Percentiles rank a stretch among this genome's conserved stretches.
Evolutionary conservation across 441 rosid genomes (phyloP).

Genomic region (Croton laevigatus): DNA sequence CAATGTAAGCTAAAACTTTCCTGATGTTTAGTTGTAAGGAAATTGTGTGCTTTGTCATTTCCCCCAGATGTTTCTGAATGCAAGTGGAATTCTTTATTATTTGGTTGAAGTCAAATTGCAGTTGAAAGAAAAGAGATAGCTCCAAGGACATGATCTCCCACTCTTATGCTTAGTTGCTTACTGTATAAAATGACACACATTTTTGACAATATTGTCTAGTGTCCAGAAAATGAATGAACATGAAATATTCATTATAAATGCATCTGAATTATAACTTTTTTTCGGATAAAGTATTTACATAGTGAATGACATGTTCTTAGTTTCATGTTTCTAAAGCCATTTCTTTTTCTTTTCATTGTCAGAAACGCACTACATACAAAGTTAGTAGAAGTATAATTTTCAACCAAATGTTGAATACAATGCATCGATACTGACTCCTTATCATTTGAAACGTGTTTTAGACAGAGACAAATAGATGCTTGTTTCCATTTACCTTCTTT

Average conservation of each 20-base stretch:
- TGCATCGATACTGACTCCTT: not conserved
- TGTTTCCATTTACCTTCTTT: slow-evolving; percentile 5
- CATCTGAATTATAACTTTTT: too few species aligned
- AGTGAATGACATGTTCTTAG: not conserved
- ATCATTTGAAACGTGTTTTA: not conserved
- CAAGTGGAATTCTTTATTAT: not conserved
- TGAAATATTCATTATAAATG: not conserved
- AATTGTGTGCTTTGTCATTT: too few species aligned
- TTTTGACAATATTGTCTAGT: not conserved
- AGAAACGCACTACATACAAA: slow-evolving; percentile 21
- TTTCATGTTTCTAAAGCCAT: not conserved
- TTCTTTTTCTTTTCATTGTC: slow-evolving; percentile 14
- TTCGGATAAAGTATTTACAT: not conserved
- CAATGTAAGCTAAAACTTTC: not conserved
- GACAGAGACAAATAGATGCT: not conserved
- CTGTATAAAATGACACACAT: not conserved
- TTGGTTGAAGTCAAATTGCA: not conserved
- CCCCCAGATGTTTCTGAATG: too few species aligned
- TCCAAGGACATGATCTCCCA: not conserved
- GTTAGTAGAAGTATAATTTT: not conserved
- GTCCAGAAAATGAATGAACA: not conserved
- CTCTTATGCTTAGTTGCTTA: not conserved
- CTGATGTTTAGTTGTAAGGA: not conserved
- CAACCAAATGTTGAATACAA: not conserved
- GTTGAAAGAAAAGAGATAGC: not conserved